Evolutionary conservation across 1,139 yeast species (phyloP).

Genomic region (Suhomyces terraborum): DNA sequence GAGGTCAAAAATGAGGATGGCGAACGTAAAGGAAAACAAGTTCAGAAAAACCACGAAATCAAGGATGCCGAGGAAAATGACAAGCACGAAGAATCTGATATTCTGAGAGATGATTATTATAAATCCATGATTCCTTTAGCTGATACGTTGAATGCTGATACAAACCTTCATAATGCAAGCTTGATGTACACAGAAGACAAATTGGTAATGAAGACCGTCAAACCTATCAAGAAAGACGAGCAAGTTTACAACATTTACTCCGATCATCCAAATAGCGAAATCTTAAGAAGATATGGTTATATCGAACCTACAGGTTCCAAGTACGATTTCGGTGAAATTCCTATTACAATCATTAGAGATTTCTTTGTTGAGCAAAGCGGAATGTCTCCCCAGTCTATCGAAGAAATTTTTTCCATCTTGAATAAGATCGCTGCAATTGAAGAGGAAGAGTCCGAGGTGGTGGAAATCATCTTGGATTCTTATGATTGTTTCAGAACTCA

Average conservation of each 20-base stretch:
- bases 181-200: constrained; percentile 48
- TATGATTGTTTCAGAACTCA: constrained; percentile 63
- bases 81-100: constrained; percentile 6
- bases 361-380: constrained; percentile 31
- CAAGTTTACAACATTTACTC: constrained; percentile 91
- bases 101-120: constrained; percentile 45
- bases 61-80: constrained; percentile 6
- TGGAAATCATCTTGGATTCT: constrained; percentile 51
- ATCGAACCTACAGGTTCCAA: constrained; percentile 77
- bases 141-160: constrained; percentile 85
- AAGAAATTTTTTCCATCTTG: constrained; percentile 33
- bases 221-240: constrained; percentile 58
- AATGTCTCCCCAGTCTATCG: constrained; percentile 26
- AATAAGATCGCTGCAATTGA: constrained; percentile 25
- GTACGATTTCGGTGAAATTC: constrained; percentile 80
- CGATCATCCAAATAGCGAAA: constrained; percentile 85
- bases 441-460: constrained; percentile 48
- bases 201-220: constrained; percentile 72
- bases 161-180: constrained; percentile 75
- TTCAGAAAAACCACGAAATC: constrained; percentile 9
- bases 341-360: constrained; percentile 41
- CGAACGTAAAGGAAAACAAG: constrained; percentile 12
- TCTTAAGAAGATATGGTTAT: constrained; percentile 87
- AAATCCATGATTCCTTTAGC: constrained; percentile 95
- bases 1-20: constrained; percentile 23